Base-by-base conservation (phyloP, 371 early-diverging fungal species). In the Thermomucor indicae-seudaticae region DNA sequence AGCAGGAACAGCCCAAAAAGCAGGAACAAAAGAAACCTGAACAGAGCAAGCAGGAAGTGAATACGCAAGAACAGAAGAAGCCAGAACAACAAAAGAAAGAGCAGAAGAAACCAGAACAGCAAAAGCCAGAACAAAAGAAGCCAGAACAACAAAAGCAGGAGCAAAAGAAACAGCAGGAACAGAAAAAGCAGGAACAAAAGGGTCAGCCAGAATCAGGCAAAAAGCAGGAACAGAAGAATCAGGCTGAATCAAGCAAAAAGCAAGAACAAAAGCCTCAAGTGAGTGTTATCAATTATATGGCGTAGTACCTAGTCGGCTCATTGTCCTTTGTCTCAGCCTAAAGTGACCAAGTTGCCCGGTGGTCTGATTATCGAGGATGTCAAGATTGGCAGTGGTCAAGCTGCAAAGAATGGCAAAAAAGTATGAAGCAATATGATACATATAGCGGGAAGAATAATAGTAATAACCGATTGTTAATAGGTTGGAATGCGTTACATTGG, bases 401-500 rank as follows among this genome's bases (percentile, higher is more conserved):
- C 64, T 28, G 92, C 89, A 61, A 93, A 89, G 80, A 69, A 75
- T 55, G 93, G 93, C 44, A 81, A 85, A 63, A 85, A 84, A 14
- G 37, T 37, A 37, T 37, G 37, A 16, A 5, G 3, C 10, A 14
- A 32, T 32, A 37, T 16, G 10, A 37, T 5, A 5, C 5, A n/a
- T n/a, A n/a, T n/a, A n/a, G n/a, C n/a, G n/a, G n/a, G 19, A 37
- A 16, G 10, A 37, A 37, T 5, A 19, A 37, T 7, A 14, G 7
- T 37, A 5, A 14, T 37, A 37, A 37, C 11, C 11, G 14, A 7
- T 37, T 5, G 16, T 16, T 11, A 5, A 11, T 37, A 44, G 66
- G 61, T 88, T 38, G 82, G 83, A 38, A 86, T 95, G 73, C 90
- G 95, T 58, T 96, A 96, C 77, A 88, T 95, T 58, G 97, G 95